Conservation (phyloP, 306 rosid genomes). For the Amphicarpaea edgeworthii region DNA sequence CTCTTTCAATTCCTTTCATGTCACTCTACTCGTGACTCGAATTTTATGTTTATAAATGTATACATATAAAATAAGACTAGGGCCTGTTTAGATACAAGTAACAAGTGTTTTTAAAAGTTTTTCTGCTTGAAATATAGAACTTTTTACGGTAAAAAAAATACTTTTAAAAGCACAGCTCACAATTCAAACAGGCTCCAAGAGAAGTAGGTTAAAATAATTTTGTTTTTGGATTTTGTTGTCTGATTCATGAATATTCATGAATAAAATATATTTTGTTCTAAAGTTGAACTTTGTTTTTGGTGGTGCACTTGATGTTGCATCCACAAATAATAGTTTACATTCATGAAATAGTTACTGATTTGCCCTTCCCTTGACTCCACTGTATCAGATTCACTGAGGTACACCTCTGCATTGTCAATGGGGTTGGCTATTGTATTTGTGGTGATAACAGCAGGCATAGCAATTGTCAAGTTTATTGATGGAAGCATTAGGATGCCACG, state of each 20-base stretch:
- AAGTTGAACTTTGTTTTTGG: background rate
- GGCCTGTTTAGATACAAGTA: too few species aligned
- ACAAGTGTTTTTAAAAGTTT: too few species aligned
- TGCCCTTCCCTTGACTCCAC: background rate
- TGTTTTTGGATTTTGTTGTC: background rate
- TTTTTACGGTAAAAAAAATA: too few species aligned
- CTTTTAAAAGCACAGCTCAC: too few species aligned
- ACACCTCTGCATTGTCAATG: constrained; percentile 17
- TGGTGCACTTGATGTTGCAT: background rate
- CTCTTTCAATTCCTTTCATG: background rate
- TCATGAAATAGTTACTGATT: background rate
- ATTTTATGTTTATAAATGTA: too few species aligned
- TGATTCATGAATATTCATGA: too few species aligned
- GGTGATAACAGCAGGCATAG: constrained; percentile 21
- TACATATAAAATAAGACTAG: too few species aligned
- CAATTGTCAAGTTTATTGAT: background rate
- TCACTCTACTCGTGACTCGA: too few species aligned
- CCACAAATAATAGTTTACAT: background rate
- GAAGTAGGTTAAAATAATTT: too few species aligned
- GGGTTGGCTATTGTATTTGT: constrained; percentile 15
- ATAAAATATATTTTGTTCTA: too few species aligned
- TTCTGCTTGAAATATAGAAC: too few species aligned
- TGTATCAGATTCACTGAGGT: constrained; percentile 4
- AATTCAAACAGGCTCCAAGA: too few species aligned
- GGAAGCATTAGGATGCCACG: constrained; percentile 5